Base-by-base conservation (phyloP, 345 rosid species). In the Populus tremula region DNA sequence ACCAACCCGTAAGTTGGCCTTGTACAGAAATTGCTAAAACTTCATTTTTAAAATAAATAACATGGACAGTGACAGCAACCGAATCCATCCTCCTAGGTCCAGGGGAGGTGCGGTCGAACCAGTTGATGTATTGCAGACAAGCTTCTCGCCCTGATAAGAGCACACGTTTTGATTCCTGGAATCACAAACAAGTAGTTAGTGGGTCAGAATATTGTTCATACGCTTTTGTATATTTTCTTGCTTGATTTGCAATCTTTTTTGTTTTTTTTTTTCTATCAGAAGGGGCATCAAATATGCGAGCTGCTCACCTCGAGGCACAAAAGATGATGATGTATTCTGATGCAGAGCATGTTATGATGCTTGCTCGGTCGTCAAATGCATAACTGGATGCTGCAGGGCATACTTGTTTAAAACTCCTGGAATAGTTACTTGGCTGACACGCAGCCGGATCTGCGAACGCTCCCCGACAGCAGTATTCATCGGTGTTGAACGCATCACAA, bases 371-470 rank as follows among this genome's bases (percentile, higher is more conserved):
- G 29, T 91, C 95, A 21, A 76, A 81, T 6, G 92, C 93, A 69
- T 88, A 91, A 78, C 91, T 89, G 18, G 89, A 85, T 33, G 94
- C 89, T 18, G 86, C 87, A 43, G 94, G 93, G 79, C 93, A 91
- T 5, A 78, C 84, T 64, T 87, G 81, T 71, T 91, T 91, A 83
- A 91, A 89, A 39, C 76, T 82, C 77, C 31, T 88, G 27, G 94
- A 88, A 72, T 89, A 91, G 67, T 89, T 88, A 9, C 87, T 80
- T 13, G 94, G 82, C 29, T 67, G 66, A 77, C 93, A 91, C 3
- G 82, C 72, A 2, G 21, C 69, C 6, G 85, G 85, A 47, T 83
- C 85, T 7, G 35, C 81, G 35, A 76, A 91, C 13, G 72, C 69
- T 36, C 94, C 92, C 64, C 88, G 81, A 69, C 94, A 91, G 12